Evolutionary conservation across 2,329 filamentous ascomycete species (phyloP).

Genomic region (Dactylellina leptospora): DNA sequence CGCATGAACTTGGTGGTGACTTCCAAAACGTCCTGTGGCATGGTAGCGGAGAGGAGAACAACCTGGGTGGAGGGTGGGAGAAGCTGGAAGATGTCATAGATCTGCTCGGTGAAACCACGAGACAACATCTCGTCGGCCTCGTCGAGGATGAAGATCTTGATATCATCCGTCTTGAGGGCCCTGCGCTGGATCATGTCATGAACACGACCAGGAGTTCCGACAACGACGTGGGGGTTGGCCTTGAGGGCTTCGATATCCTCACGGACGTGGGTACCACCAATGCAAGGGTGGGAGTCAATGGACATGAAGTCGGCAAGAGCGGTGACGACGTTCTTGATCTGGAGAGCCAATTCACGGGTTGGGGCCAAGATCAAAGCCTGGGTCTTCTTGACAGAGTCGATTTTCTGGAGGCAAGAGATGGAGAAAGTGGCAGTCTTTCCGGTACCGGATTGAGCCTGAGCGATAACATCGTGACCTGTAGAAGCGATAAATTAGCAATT

Average conservation of each 20-base stretch:
- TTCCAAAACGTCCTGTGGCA: constrained; percentile 98
- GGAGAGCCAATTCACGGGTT: constrained; percentile 97
- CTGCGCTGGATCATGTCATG: constrained; percentile 99
- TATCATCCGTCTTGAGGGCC: constrained; percentile 93
- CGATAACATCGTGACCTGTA: constrained; percentile 98
- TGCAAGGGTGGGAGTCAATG: constrained; percentile 98
- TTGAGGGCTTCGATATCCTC: constrained; percentile 98
- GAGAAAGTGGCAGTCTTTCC: constrained; percentile 99
- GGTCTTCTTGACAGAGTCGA: constrained; percentile 95
- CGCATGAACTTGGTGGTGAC: constrained; percentile 99
- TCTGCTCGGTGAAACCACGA: constrained; percentile 99
- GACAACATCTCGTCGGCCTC: constrained; percentile 99
- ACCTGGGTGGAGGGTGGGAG: constrained; percentile 98
- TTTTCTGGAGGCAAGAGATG: constrained; percentile 98
- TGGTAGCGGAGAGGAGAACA: constrained; percentile 95
- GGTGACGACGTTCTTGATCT: constrained; percentile 99
- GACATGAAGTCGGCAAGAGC: constrained; percentile 99
- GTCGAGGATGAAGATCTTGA: constrained; percentile 99
- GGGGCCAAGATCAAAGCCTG: constrained; percentile 98
- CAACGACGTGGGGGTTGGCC: constrained; percentile 95
- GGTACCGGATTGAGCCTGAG: constrained; percentile 99
- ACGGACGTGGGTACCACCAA: constrained; percentile 96
- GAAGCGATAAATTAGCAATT: constrained; percentile 1
- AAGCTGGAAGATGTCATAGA: constrained; percentile 99
- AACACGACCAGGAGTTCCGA: constrained; percentile 97